Conservation (phyloP, 2,329 filamentous ascomycete genomes). For the Colletotrichum horii region DNA sequence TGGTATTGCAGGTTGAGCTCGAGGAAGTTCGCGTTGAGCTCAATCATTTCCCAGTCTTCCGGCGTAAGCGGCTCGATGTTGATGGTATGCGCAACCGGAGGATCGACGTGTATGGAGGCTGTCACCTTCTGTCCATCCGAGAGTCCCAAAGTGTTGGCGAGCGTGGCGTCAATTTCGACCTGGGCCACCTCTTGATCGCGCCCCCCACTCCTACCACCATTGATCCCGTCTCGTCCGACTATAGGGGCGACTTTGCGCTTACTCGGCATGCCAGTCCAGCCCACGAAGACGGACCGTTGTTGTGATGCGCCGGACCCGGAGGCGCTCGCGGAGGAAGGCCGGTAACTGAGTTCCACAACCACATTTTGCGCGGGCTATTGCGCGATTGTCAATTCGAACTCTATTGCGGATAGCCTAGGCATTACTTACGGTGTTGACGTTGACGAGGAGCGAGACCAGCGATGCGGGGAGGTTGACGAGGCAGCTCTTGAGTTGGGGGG, state of each 20-base stretch:
- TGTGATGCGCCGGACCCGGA: constrained; percentile 51
- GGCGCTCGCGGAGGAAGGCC: constrained; percentile 49
- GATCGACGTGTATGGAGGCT: constrained; percentile 80
- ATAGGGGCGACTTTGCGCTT: constrained; percentile 79
- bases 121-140: constrained; percentile 81
- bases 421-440: constrained; percentile 81
- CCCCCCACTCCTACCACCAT: constrained; percentile 58
- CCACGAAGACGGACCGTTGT: constrained; percentile 80
- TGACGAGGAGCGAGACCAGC: constrained; percentile 83
- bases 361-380: constrained; percentile 89
- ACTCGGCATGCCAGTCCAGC: constrained; percentile 98
- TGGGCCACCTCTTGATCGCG: constrained; percentile 78
- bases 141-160: constrained; percentile 79
- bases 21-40: constrained; percentile 93
- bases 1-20: constrained; percentile 93
- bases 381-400: not conserved
- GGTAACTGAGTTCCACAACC: constrained; percentile 87
- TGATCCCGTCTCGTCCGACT: constrained; percentile 76
- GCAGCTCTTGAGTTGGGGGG: constrained; percentile 91
- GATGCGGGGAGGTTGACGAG: constrained; percentile 89
- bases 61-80: constrained; percentile 96
- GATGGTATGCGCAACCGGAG: constrained; percentile 89
- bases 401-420: not conserved
- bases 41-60: constrained; percentile 98
- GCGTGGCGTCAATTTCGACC: constrained; percentile 87